Evolutionary conservation across 805 yeast species (phyloP).

Genomic region (Sungouiozyma ichnusensis): DNA sequence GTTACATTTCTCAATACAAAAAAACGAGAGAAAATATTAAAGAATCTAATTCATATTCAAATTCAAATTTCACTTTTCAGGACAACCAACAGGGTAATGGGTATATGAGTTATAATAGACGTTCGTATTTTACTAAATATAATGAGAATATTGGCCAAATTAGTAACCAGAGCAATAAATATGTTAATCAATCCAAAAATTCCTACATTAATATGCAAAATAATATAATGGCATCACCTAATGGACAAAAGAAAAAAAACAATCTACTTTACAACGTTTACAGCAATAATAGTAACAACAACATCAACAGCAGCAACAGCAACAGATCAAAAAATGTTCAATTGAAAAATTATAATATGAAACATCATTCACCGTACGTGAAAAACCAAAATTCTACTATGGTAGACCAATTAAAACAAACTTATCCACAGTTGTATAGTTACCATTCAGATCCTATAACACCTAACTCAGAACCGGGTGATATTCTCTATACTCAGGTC

Average conservation of each 20-base stretch:
- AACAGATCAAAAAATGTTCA: conserved; percentile 3
- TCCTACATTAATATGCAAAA: conserved; percentile 4
- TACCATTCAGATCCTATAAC: conserved; percentile 1
- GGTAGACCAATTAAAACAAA: conserved; percentile 16
- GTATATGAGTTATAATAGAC: not conserved
- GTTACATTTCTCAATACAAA: conserved; percentile 20
- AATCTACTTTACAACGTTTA: not conserved
- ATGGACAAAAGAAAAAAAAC: not conserved
- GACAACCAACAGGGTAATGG: not conserved
- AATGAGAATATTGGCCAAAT: not conserved
- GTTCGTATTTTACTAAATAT: not conserved
- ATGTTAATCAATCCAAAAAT: not conserved
- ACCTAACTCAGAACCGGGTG: not conserved
- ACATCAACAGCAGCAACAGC: not conserved
- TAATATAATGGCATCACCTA: not conserved
- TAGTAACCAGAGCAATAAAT: not conserved
- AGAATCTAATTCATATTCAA: conserved; percentile 2
- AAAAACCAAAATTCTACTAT: conserved; percentile 7
- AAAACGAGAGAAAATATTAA: conserved; percentile 4
- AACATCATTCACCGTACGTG: not conserved
- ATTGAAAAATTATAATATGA: not conserved
- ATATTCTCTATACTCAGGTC: not conserved
- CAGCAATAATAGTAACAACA: not conserved
- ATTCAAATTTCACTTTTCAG: not conserved
- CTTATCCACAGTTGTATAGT: conserved; percentile 17